Evolutionary conservation across 805 yeast species (phyloP).

Genomic region (Blastobotrys parvus): DNA sequence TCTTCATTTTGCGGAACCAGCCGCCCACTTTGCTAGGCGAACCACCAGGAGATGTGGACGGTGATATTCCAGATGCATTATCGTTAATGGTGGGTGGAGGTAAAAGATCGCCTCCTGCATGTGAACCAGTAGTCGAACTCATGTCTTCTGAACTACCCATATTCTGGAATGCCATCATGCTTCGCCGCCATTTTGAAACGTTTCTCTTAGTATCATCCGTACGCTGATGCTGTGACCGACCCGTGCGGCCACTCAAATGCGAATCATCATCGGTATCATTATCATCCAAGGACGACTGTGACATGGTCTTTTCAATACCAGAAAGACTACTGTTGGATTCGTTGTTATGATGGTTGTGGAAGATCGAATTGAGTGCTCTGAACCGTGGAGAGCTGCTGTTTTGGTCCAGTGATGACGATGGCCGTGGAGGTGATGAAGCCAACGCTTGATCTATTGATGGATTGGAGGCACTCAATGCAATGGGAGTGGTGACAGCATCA

Average conservation of each 20-base stretch:
- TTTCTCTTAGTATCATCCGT: conserved; percentile 2
- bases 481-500: neutral
- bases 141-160: conserved; percentile 4
- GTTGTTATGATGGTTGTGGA: conserved; percentile 8
- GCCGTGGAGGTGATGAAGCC: conserved; percentile 10
- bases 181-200: conserved; percentile 19
- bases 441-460: conserved; percentile 18
- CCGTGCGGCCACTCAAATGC: too few species aligned
- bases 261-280: conserved; percentile 7
- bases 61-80: neutral
- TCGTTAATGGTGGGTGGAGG: conserved; percentile 9
- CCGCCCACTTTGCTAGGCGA: conserved; percentile 4
- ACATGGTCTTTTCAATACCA: conserved; percentile 7
- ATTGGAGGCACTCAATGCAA: too few species aligned
- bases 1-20: conserved; percentile 9
- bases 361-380: conserved; percentile 6
- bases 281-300: conserved; percentile 11
- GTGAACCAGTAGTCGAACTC: neutral
- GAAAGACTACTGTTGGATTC: conserved; percentile 16
- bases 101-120: neutral
- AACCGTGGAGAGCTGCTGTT: conserved; percentile 4
- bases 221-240: too few species aligned
- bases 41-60: neutral
- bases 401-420: neutral
- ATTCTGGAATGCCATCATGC: conserved; percentile 14